Base-by-base conservation (phyloP, 495 filamentous ascomycete species). In the Penicillium macrosclerotiorum region DNA sequence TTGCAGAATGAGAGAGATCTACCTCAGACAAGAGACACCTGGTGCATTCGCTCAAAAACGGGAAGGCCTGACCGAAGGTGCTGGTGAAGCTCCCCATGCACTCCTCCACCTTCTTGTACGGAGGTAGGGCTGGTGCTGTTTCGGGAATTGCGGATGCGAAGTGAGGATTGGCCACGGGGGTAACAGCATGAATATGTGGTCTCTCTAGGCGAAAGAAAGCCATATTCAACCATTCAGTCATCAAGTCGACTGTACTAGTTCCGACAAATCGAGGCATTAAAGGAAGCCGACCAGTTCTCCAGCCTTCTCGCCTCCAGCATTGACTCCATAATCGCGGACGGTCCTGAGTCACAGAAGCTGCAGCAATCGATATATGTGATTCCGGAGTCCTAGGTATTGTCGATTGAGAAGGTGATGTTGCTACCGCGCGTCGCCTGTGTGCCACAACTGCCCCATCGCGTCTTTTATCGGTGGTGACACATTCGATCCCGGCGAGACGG, bases 381-480 rank as follows among this genome's bases (percentile, higher is more conserved):
- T 46, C 20, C 7, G 34, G 24, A 2, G 34, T 31, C 7, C 13
- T 17, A 12, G 37, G 37, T 4, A 18, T 26, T 1, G 9, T 13
- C 17, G 14, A 14, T 40, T 26, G 37, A 22, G 12, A 20, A 16
- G 44, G 44, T 3, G 44, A 38, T n/a, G 23, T 18, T 32, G 34
- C 29, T 13, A 36, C 36, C 3, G 35, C 32, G 12, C 42, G 36
- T 52, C 49, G 29, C 9, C 49, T 29, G 20, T 35, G 43, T 12
- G 26, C 22, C 2, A 52, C 49, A 2, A 27, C 30, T 7, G 31
- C 37, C 0, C 49, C 49, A 31, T 45, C 42, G 22, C 49, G 49
- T 36, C 49, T 27, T 20, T 52, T 52, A 23, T 52, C 49, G 14
- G 49, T 52, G 6, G 49, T 52, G 27, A 52, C 18, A 18, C 49